Conservation (phyloP, 2,329 filamentous ascomycete species). For the Exophiala sideris region DNA sequence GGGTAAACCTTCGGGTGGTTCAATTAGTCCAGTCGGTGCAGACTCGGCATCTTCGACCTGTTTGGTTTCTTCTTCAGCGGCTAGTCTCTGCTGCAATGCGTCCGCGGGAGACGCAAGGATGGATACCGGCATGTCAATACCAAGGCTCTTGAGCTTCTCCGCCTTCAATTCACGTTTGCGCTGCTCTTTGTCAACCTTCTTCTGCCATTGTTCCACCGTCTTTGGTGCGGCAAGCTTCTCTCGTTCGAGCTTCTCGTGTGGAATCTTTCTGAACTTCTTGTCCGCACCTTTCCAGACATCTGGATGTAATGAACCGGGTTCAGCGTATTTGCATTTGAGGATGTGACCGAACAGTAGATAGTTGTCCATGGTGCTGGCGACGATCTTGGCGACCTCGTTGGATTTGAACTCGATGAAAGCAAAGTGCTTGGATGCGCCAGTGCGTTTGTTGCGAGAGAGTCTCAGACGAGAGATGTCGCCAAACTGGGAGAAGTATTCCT, state of each 20-base stretch:
- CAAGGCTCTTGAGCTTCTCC: constrained; percentile 72
- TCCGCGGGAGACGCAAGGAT: constrained; percentile 62
- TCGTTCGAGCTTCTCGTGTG: constrained; percentile 82
- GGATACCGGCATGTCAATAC: constrained; percentile 78
- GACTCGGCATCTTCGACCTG: constrained; percentile 32
- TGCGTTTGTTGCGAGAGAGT: constrained; percentile 87
- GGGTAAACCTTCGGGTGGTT: constrained; percentile 32
- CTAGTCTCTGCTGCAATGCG: constrained; percentile 34
- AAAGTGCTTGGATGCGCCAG: constrained; percentile 86
- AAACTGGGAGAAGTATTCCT: constrained; percentile 89
- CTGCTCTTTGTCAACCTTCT: constrained; percentile 70
- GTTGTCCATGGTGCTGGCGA: constrained; percentile 94
- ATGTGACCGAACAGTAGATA: constrained; percentile 95
- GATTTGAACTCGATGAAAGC: constrained; percentile 87
- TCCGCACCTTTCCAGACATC: constrained; percentile 88
- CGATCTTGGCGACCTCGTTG: constrained; percentile 79
- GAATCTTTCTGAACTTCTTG: constrained; percentile 81
- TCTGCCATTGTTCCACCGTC: constrained; percentile 73
- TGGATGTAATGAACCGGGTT: constrained; percentile 72
- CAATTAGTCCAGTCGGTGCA: constrained; percentile 20
- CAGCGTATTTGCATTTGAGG: constrained; percentile 78
- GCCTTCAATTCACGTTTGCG: constrained; percentile 65
- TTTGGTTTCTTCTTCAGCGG: constrained; percentile 29
- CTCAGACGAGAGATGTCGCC: constrained; percentile 75
- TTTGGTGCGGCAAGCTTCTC: constrained; percentile 69